Base-by-base conservation (phyloP, 768 basidiomycete species). In the Boletus rex-veris region DNA sequence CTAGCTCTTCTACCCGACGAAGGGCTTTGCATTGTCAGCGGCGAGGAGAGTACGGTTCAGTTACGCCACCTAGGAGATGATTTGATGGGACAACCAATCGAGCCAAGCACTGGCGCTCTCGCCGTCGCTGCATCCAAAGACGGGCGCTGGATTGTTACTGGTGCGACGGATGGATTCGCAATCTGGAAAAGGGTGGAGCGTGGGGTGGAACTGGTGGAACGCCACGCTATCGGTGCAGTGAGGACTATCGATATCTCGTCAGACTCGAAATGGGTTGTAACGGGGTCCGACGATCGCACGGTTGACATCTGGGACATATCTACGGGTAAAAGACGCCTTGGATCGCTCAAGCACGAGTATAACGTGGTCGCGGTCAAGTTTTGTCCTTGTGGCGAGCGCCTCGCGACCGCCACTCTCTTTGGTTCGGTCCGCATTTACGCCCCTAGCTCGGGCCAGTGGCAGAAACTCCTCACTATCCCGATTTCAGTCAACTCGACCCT, bases 361-460 rank as follows among this genome's bases (percentile, higher is more conserved):
- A 58, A 58, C 26, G 55, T 61, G 28, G 51, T 61, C 30, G 46
- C 52, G 11, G 60, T 61, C 47, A 61, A 50, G 41, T 61, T 62
- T 15, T 61, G 60, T 52, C 60, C 52, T 14, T 61, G 60, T 26
- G 56, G 60, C 41, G 21, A 44, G 26, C 60, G 60, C 19, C 35
- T 61, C 18, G 60, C 56, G 19, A 62, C 56, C 2, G 60, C 59
- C 41, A 61, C 60, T 11, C 60, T 61, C 18, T 61, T 52, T 53
- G 60, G 60, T 16, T 61, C 60, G 3, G 40, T 61, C 28, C 59
- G 60, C 7, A 62, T 61, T 19, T 58, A 42, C 30, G 40, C 50
- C 35, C 24, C 41, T 9, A 35, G 10, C 4, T 52, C 56, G 3
- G 53, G 56, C 28, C 28, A 28, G 28, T 28, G 28, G 9, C 15